Base-by-base conservation (phyloP, 1,284 basidiomycete species). In the Papiliotrema flavescens region DNA sequence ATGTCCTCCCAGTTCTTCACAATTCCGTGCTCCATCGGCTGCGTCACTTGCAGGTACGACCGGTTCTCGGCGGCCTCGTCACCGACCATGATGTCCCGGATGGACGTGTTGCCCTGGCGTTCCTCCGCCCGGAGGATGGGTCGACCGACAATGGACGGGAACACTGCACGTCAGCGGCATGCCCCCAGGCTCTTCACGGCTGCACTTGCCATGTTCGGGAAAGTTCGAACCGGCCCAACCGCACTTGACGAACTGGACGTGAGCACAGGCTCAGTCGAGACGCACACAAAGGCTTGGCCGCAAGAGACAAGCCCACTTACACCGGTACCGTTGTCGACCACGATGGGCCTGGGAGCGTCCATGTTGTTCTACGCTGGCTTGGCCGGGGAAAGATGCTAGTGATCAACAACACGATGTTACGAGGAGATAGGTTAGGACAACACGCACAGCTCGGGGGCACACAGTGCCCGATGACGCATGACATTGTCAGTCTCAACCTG, bases 11-110 rank as follows among this genome's bases (percentile, higher is more conserved):
- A 99, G 79, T 98, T 96, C 70, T 89, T 88, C 53, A 99, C 87
- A 75, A 99, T 96, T 54, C 96, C 96, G 78, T 99, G 96, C 76
- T 98, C 96, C 90, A 98, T 94, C 2, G 96, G 95, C 69, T 98
- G 95, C 1, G 91, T 89, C 53, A 98, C 84, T 78, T 98, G 95
- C 28, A 99, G 85, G 79, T 90, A 98, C 71, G 90, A 95, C 47
- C 95, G 87, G 74, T 92, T 88, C 76, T 88, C 84, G 42, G 90
- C 91, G 24, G 96, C 96, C 75, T 97, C 92, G 78, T 95, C 91
- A 60, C 94, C 93, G 73, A 96, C 81, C 93, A 98, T 98, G 78
- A 98, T 88, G 78, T 99, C 95, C 74, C 90, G 91, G 80, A 97
- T 94, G 59, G 85, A 76, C 8, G 86, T 82, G 34, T 84, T 80